These are phyloP conservation scores for Piromyces finnis DNA, from an alignment of 192 early-diverging fungal genomes.

Conservation along the genomic window DNA sequence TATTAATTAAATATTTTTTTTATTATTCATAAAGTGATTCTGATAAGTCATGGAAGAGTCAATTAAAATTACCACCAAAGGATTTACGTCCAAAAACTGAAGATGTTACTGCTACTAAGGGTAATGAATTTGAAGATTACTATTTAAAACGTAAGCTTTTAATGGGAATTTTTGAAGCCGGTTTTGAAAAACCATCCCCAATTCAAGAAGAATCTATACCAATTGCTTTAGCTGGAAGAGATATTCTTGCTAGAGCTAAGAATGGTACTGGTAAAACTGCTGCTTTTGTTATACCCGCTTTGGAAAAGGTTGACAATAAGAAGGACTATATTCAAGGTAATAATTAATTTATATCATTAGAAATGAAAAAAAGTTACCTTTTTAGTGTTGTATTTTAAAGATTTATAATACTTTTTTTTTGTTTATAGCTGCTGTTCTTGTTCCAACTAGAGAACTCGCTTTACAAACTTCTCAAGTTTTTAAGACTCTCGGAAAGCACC, in stretches of 20 bases:
- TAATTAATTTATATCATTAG: too few relatives aligned
- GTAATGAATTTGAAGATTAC: constrained; percentile 99
- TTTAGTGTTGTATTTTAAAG: too few relatives aligned
- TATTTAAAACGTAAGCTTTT: constrained; percentile 88
- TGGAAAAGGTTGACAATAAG: constrained; percentile 82
- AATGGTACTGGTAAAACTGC: constrained; percentile 91
- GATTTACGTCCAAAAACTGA: constrained; percentile 89
- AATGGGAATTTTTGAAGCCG: constrained; percentile 98
- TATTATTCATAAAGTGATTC: background rate
- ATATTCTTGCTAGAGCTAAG: constrained; percentile 93
- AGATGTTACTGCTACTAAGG: constrained; percentile 94
- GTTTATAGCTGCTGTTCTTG: constrained; percentile 57
- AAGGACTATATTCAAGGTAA: constrained; percentile 72
- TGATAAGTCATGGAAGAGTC: constrained; percentile 44
- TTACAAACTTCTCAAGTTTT: constrained; percentile 99
- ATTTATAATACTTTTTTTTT: too few relatives aligned
- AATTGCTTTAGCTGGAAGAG: constrained; percentile 83
- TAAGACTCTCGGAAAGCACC: constrained; percentile 92
- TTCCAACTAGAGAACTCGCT: constrained; percentile 93
- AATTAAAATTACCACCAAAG: constrained; percentile 57
- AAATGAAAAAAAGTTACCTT: too few relatives aligned
- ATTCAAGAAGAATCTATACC: constrained; percentile 99
- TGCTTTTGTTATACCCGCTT: constrained; percentile 86
- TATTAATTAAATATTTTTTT: background rate
- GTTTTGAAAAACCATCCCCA: constrained; percentile 91